Evolutionary conservation across 108 stramenopile species (phyloP).

Genomic region (Chaetoceros muelleri): DNA sequence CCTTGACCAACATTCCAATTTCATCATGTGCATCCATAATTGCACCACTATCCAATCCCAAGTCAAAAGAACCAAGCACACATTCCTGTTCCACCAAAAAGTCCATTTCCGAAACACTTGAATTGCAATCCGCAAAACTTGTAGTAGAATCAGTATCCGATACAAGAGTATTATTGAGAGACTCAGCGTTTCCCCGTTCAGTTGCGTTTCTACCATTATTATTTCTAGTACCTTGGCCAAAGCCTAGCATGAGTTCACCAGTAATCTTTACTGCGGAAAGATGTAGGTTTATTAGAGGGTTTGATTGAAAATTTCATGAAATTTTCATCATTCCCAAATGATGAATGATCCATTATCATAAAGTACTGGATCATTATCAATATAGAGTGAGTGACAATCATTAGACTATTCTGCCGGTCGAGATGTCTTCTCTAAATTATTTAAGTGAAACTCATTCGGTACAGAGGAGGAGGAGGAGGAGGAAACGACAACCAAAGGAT

Average conservation of each 20-base stretch:
- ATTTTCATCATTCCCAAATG: too few species aligned
- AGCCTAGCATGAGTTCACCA: background rate
- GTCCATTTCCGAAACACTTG: background rate
- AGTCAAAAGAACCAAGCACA: background rate
- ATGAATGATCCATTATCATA: background rate
- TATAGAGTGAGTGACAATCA: background rate
- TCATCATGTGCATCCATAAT: background rate
- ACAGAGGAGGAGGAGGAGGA: too few species aligned
- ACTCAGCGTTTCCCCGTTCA: background rate
- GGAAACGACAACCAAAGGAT: too few species aligned
- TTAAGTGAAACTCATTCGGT: background rate
- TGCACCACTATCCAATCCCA: background rate
- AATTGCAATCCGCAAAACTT: background rate
- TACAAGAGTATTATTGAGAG: background rate
- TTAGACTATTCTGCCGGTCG: background rate
- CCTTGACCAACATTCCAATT: background rate
- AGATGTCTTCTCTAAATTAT: background rate
- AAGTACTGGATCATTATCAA: background rate
- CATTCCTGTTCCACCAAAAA: background rate
- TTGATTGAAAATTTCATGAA: too few species aligned
- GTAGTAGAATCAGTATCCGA: background rate
- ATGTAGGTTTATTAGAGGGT: background rate
- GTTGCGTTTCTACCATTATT: background rate
- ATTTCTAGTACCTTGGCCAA: background rate
- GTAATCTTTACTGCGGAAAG: constrained; percentile 1